A percentile compares a stretch with the other conserved stretches of the same genome.
Conservation (phyloP, 148 eudicot species). For the Chenopodium formosanum region DNA sequence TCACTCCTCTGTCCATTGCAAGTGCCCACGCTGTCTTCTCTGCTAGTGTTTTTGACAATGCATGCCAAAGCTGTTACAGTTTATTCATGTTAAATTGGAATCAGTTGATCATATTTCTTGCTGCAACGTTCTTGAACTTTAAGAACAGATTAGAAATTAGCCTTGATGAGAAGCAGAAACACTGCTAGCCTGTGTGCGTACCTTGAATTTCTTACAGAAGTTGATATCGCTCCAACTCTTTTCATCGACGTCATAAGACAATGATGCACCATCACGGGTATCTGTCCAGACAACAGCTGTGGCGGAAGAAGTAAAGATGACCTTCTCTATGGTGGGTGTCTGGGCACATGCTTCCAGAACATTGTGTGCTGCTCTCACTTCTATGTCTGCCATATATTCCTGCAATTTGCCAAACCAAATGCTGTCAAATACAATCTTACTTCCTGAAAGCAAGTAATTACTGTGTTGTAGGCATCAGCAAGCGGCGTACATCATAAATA, state of each 20-base stretch:
- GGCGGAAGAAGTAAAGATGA: conserved; percentile 59
- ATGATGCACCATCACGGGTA: conserved; percentile 5
- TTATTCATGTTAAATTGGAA: neutral
- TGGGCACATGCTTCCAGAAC: conserved; percentile 69
- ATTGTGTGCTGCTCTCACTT: conserved; percentile 66
- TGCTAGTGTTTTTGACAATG: conserved; percentile 51
- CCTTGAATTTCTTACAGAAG: conserved; percentile 56
- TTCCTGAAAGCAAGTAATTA: neutral
- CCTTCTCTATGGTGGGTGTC: conserved; percentile 47
- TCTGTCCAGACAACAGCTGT: conserved; percentile 55
- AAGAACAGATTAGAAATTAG: no score
- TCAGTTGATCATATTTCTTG: no score
- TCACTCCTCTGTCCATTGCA: conserved; percentile 64
- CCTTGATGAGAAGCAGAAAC: no score
- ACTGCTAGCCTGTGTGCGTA: neutral
- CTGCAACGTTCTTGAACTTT: neutral
- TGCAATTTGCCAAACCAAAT: conserved; percentile 10
- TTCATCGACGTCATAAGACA: conserved; percentile 39
- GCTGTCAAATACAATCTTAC: neutral
- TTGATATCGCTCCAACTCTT: conserved; percentile 50
- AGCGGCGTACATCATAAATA: conserved; percentile 45
- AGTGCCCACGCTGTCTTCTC: conserved; percentile 69
- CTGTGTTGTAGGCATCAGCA: neutral
- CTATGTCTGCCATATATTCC: conserved; percentile 58
- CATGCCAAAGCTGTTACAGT: conserved; percentile 53